These are phyloP conservation scores for Chamaecrista fasciculata DNA, from an alignment of 306 rosid genomes.

Conservation along the genomic window DNA sequence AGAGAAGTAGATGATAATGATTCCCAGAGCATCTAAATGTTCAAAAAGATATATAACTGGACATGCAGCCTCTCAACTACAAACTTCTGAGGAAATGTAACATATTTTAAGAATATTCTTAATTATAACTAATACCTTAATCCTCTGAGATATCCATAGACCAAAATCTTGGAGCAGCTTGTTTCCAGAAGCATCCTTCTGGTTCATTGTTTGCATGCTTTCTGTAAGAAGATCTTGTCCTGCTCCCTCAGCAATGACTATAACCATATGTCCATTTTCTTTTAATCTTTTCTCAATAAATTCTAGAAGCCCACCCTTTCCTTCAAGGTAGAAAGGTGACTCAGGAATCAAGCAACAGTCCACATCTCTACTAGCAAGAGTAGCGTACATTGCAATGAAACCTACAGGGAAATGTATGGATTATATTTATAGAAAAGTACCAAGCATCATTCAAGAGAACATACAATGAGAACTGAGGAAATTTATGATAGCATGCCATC, in stretches of 20 bases:
- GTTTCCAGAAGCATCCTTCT: slow-evolving; percentile 90
- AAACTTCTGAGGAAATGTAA: slow-evolving; percentile 14
- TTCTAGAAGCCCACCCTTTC: slow-evolving; percentile 79
- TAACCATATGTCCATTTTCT: slow-evolving; percentile 86
- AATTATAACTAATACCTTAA: slow-evolving; percentile 55
- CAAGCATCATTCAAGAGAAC: slow-evolving; percentile 8
- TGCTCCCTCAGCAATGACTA: slow-evolving; percentile 92
- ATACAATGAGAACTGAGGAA: background rate
- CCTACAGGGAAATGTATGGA: slow-evolving; percentile 43
- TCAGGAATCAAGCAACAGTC: slow-evolving; percentile 95
- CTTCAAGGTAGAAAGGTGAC: slow-evolving; percentile 89
- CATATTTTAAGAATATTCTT: slow-evolving; percentile 24
- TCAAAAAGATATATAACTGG: background rate
- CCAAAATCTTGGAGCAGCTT: slow-evolving; percentile 75
- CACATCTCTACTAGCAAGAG: slow-evolving; percentile 92
- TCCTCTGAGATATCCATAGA: slow-evolving; percentile 79
- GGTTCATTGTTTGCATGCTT: slow-evolving; percentile 52
- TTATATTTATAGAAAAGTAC: background rate
- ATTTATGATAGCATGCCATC: slow-evolving; percentile 14
- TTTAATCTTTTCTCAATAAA: slow-evolving; percentile 60
- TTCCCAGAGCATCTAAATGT: background rate
- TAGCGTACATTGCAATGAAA: slow-evolving; percentile 92
- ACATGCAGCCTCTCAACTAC: slow-evolving; percentile 4
- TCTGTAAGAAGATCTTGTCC: slow-evolving; percentile 83
- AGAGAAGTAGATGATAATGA: background rate